Percentiles rank a stretch among this genome's conserved stretches.
These are phyloP conservation scores for Sclerotinia minor DNA, from an alignment of 2,329 filamentous ascomycete genomes.

Conservation along the genomic window DNA sequence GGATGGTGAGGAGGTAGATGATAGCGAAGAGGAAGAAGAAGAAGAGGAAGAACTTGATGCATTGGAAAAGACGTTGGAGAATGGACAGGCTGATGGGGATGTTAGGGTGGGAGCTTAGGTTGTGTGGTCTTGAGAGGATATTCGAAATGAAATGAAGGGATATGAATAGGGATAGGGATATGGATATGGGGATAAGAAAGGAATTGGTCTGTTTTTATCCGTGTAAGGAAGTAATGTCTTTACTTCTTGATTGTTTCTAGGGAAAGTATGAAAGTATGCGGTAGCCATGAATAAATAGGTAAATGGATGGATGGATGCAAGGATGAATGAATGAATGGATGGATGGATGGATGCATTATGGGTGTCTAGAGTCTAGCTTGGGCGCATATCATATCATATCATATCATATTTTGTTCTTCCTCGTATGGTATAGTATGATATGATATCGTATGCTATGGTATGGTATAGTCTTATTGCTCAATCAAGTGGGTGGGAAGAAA, in stretches of 20 bases:
- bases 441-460: neutral
- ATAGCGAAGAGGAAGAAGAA: slow-evolving; percentile 52
- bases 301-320: slow-evolving; percentile 13
- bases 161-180: too few relatives aligned
- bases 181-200: neutral
- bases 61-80: neutral
- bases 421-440: neutral
- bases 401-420: slow-evolving; percentile 18
- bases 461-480: neutral
- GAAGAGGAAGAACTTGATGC: slow-evolving; percentile 42
- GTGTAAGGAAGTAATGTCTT: slow-evolving; percentile 18
- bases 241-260: slow-evolving; percentile 25
- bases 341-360: slow-evolving; percentile 29
- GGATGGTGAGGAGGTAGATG: slow-evolving; percentile 57
- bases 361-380: slow-evolving; percentile 29
- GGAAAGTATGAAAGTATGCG: slow-evolving; percentile 16
- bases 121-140: neutral
- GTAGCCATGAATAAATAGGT: neutral
- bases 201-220: slow-evolving; percentile 18
- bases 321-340: neutral
- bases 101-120: slow-evolving; percentile 4
- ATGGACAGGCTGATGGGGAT: slow-evolving; percentile 15
- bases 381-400: slow-evolving; percentile 23
- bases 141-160: neutral
- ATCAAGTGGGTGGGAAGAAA: slow-evolving; percentile 15